Conservation (phyloP, 768 basidiomycete species). For the Multifurca ochricompacta region DNA sequence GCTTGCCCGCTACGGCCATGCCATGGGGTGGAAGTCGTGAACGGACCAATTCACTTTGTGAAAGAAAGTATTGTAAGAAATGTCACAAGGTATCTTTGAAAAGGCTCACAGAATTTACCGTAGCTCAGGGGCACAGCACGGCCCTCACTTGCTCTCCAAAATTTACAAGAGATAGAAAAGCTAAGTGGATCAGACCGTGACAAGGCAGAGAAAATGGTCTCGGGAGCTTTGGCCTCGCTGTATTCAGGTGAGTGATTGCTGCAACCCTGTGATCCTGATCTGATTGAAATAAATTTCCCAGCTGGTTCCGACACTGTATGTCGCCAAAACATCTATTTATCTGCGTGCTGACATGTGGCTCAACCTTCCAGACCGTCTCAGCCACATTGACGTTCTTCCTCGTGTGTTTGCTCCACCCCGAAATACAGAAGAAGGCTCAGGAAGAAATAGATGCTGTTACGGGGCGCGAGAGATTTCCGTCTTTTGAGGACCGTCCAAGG, state of each 20-base stretch:
- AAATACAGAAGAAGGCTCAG: constrained; percentile 18
- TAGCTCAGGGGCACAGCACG: constrained; percentile 4
- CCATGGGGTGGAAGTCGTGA: not conserved
- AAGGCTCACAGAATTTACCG: not conserved
- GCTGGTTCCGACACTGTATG: constrained; percentile 10
- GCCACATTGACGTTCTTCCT: constrained; percentile 3
- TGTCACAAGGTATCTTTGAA: not conserved
- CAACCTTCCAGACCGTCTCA: constrained; percentile 1
- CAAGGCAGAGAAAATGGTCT: not conserved
- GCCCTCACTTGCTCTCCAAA: constrained; percentile 1
- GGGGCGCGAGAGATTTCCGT: constrained; percentile 25
- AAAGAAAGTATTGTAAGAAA: not conserved
- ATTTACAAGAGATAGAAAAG: constrained; percentile 1
- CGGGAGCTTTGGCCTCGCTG: constrained; percentile 1
- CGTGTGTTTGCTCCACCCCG: constrained; percentile 1
- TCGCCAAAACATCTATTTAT: not conserved
- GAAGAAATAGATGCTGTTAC: constrained; percentile 26
- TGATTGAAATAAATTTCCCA: no score
- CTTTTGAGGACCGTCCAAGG: constrained; percentile 22
- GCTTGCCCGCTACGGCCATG: not conserved
- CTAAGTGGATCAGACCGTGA: not conserved
- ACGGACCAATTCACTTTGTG: not conserved
- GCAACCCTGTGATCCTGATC: no score
- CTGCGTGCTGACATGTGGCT: not conserved
- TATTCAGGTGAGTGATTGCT: not conserved